A percentile compares a stretch with the other conserved stretches of the same genome.
phyloP scores from a whole-genome alignment of 805 yeast genomes.

The Candida oleophila region DNA sequence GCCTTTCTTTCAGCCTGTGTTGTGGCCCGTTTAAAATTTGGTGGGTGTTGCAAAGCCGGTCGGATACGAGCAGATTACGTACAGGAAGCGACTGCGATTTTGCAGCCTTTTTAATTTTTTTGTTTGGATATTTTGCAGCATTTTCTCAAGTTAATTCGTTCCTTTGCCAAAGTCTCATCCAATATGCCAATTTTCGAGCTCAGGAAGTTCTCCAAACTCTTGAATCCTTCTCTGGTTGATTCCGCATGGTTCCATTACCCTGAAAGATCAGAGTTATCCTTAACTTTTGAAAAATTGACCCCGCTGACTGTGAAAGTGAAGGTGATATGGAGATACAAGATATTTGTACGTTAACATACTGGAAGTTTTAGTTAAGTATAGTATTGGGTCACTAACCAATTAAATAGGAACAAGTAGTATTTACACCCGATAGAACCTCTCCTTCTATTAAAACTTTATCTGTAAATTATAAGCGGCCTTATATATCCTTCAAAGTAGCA shows the following conservation, averaged over 20 bases:
- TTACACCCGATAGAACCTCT: not conserved
- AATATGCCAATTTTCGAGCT: not conserved
- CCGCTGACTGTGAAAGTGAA: conserved; percentile 5
- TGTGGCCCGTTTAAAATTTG: too few relatives aligned
- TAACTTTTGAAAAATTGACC: conserved; percentile 12
- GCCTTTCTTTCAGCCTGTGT: too few relatives aligned
- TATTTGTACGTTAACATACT: conserved; percentile 14
- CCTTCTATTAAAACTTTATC: conserved; percentile 9
- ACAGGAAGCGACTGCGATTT: not conserved
- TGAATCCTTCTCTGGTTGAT: not conserved
- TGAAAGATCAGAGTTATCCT: conserved; percentile 22
- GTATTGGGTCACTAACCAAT: conserved; percentile 4
- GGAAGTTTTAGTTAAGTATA: not conserved
- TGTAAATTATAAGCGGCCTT: conserved; percentile 22
- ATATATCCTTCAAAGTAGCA: conserved; percentile 27
- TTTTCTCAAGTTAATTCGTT: too few relatives aligned
- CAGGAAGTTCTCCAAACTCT: not conserved
- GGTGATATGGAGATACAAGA: conserved; percentile 21
- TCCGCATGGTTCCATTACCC: conserved; percentile 31
- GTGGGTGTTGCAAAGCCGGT: not conserved
- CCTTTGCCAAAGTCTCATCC: not conserved
- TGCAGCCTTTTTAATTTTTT: not conserved
- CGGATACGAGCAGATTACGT: not conserved
- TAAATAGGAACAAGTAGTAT: conserved; percentile 12
- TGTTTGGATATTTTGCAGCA: too few relatives aligned